Conservation (phyloP, 768 basidiomycete species). For the Tylopilus intermedius region DNA sequence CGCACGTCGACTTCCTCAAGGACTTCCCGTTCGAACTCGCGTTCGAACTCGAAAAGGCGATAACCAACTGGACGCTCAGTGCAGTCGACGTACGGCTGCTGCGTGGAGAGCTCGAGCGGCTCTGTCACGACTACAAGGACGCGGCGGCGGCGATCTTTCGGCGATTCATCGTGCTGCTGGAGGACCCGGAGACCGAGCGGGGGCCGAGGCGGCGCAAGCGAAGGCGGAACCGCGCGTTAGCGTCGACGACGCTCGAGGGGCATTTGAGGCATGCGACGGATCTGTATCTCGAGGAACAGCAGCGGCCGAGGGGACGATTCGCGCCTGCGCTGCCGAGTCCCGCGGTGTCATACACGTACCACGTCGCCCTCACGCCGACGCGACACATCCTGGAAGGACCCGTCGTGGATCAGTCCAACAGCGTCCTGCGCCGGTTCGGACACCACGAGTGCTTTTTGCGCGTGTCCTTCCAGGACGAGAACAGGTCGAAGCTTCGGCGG, state of each 20-base stretch:
- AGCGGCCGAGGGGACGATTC: constrained; percentile 23
- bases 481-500: constrained; percentile 33
- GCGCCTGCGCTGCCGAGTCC: constrained; percentile 16
- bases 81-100: constrained; percentile 20
- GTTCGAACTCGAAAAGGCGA: constrained; percentile 37
- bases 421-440: constrained; percentile 34
- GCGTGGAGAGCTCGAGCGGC: constrained; percentile 12
- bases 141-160: constrained; percentile 24
- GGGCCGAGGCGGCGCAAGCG: not conserved
- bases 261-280: constrained; percentile 16
- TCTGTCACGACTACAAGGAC: constrained; percentile 15
- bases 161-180: constrained; percentile 15
- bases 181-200: constrained; percentile 7
- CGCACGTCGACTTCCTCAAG: constrained; percentile 22
- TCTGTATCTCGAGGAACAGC: constrained; percentile 22
- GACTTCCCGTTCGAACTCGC: constrained; percentile 32
- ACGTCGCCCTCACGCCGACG: constrained; percentile 38
- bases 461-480: constrained; percentile 47
- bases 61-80: constrained; percentile 27
- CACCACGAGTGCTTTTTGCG: constrained; percentile 43
- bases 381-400: constrained; percentile 37
- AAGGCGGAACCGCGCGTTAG: not conserved
- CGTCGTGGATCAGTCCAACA: constrained; percentile 35
- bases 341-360: constrained; percentile 31
- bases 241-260: constrained; percentile 8